These are phyloP conservation scores for Rugonectria rugulosa DNA, from an alignment of 2,329 filamentous ascomycete genomes.

Conservation along the genomic window DNA sequence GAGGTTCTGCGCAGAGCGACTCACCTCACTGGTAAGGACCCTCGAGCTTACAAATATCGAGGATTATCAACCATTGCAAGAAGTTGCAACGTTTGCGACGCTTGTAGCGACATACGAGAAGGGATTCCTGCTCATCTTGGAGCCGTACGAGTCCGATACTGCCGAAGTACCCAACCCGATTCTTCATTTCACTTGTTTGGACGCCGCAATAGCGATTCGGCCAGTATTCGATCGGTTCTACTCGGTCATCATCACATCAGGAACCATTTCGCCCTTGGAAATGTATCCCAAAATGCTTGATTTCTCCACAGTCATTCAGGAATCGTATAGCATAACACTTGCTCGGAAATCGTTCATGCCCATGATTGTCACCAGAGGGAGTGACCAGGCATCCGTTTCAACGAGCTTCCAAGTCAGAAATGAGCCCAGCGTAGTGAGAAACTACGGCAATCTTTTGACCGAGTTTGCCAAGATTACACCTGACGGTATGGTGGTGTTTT, in stretches of 20 bases:
- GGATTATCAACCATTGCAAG: conserved; percentile 95
- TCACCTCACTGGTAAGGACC: conserved; percentile 93
- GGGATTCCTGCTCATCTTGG: conserved; percentile 94
- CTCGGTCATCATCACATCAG: conserved; percentile 98
- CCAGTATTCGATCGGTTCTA: conserved; percentile 97
- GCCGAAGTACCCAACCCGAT: conserved; percentile 96
- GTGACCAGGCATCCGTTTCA: conserved; percentile 91
- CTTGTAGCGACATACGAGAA: conserved; percentile 96
- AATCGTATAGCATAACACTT: conserved; percentile 97
- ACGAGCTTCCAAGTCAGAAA: conserved; percentile 96
- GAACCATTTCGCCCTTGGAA: conserved; percentile 94
- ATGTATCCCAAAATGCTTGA: conserved; percentile 99
- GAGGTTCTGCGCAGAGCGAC: conserved; percentile 90
- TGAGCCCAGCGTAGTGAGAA: conserved; percentile 94
- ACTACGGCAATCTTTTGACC: conserved; percentile 91
- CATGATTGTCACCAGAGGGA: conserved; percentile 96
- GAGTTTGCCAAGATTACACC: conserved; percentile 97
- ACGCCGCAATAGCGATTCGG: conserved; percentile 97
- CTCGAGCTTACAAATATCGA: conserved; percentile 97
- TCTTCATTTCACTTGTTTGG: conserved; percentile 95
- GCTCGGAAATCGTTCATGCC: conserved; percentile 94
- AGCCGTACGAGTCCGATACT: conserved; percentile 94
- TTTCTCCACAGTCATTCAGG: conserved; percentile 90
- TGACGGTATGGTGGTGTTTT: conserved; percentile 98
- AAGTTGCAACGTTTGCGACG: conserved; percentile 97